These are phyloP conservation scores for Komagataella populi DNA, from an alignment of 805 yeast genomes.

Conservation along the genomic window DNA sequence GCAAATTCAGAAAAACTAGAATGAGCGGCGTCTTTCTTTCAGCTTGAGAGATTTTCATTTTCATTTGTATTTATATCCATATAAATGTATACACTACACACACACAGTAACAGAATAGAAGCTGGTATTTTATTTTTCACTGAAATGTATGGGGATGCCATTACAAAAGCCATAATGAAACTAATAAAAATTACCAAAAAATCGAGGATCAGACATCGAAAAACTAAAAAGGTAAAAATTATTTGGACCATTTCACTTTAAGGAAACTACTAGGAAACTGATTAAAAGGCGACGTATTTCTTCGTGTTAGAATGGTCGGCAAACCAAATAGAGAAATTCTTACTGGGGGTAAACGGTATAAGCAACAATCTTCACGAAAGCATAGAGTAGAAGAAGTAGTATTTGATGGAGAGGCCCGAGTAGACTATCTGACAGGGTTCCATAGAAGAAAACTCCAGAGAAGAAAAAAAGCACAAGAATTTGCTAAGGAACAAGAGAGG, in stretches of 20 bases:
- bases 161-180: no score
- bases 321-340: conserved; percentile 68
- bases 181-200: no score
- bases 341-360: conserved; percentile 77
- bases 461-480: conserved; percentile 73
- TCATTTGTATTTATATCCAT: no score
- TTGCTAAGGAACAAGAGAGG: conserved; percentile 65
- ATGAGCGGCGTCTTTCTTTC: background rate
- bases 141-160: no score
- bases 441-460: conserved; percentile 87
- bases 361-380: conserved; percentile 49
- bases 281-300: background rate
- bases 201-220: background rate
- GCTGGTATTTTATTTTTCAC: no score
- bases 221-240: no score
- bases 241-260: background rate
- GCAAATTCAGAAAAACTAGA: background rate
- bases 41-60: background rate
- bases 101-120: background rate
- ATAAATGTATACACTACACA: background rate
- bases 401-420: conserved; percentile 68
- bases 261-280: background rate
- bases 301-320: background rate
- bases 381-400: conserved; percentile 72
- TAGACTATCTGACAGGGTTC: conserved; percentile 85